Percentiles rank a stretch among this genome's conserved stretches.
These are phyloP conservation scores for Suhomyces coccinellae DNA, from an alignment of 1,139 yeast genomes.

Conservation along the genomic window DNA sequence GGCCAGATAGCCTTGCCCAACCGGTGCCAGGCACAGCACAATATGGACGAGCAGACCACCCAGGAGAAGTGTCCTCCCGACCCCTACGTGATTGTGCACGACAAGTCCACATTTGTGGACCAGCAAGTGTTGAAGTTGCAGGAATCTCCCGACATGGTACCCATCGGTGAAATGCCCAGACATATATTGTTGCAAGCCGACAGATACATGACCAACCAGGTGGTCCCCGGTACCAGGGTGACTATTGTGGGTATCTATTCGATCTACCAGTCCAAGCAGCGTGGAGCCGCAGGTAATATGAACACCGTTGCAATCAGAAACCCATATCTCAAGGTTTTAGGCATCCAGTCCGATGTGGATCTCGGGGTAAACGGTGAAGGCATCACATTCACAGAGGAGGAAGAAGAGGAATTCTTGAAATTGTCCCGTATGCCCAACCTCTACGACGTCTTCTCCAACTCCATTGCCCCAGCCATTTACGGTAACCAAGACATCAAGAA, in stretches of 20 bases:
- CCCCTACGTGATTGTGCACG: constrained; percentile 92
- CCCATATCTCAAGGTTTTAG: constrained; percentile 86
- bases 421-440: constrained; percentile 81
- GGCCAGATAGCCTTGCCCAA: constrained; percentile 80
- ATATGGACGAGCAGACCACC: constrained; percentile 44
- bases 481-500: constrained; percentile 92
- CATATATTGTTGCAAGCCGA: constrained; percentile 88
- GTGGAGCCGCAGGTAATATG: constrained; percentile 42
- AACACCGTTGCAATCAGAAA: constrained; percentile 84
- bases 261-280: constrained; percentile 71
- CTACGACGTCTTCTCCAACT: constrained; percentile 78
- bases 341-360: constrained; percentile 81
- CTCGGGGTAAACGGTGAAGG: constrained; percentile 63
- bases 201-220: constrained; percentile 83
- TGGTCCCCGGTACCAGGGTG: constrained; percentile 94
- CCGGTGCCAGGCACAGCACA: constrained; percentile 65
- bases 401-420: constrained; percentile 85
- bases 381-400: constrained; percentile 82
- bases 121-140: constrained; percentile 93
- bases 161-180: constrained; percentile 98
- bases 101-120: constrained; percentile 86
- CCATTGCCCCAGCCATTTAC: constrained; percentile 95
- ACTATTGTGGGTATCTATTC: constrained; percentile 91
- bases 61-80: constrained; percentile 80
- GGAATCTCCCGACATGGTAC: constrained; percentile 97